Base-by-base conservation (phyloP, 2,329 filamentous ascomycete genomes). In the Pyrenophora seminiperda region DNA sequence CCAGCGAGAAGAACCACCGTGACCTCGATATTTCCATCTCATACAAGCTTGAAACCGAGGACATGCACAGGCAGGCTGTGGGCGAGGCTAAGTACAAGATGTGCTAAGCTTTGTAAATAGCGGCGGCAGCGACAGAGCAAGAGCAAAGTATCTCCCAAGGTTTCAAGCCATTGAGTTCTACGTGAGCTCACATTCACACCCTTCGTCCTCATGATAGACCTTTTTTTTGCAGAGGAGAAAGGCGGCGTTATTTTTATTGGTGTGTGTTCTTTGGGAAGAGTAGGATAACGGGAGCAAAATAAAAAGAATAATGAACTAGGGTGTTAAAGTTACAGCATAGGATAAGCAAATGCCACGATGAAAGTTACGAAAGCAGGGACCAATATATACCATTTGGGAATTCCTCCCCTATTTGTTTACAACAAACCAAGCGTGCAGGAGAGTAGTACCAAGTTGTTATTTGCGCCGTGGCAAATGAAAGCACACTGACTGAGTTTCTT, bases 1-100 rank as follows among this genome's bases (percentile, higher is more conserved):
- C 94, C 44, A 99, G 96, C 73, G 82, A 88, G 58, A 92, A 94
- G 83, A 97, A 99, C 81, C 87, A 88, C 74, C 88, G 94, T 61
- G 94, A 99, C 73, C 82, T 99, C 47, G 94, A 99, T 75, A 96
- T 99, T 71, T 85, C 83, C 67, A 84, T 99, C 68, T 80, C 85
- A 37, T 97, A 97, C 78, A 81, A 85, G 68, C 83, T 97, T 43
- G 83, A 90, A 67, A 90, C 91, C 3, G 76, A 85, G 19, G 92
- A 97, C 71, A 75, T 77, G 24, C 88, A 81, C 56, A 84, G 94
- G 61, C 77, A 79, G 52, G 84, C 85, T 4, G 75, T 85, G 68
- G 93, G 91, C 47, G 73, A 77, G 56, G 90, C 88, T 74, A 81
- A 85, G 63, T 99, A 97, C 81, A 93, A 88, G 73, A 87, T 87